phyloP scores from a whole-genome alignment of 345 rosid genomes.

The Aquilaria yunnanensis region DNA sequence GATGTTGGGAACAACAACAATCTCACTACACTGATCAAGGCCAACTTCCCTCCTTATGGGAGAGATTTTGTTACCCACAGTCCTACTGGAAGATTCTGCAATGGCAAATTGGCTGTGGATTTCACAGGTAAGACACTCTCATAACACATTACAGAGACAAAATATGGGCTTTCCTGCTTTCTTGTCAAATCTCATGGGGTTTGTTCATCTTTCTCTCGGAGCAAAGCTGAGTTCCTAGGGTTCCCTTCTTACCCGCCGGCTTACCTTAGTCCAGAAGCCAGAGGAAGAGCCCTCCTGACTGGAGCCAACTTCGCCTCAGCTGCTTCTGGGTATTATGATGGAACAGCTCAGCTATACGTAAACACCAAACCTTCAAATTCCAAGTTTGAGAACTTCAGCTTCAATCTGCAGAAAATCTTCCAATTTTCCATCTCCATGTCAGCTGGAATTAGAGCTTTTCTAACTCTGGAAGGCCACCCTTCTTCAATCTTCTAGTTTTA shows the following conservation, averaged over 20 bases:
- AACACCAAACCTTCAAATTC: slow-evolving; percentile 1
- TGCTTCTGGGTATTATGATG: slow-evolving; percentile 69
- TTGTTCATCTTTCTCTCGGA: slow-evolving; percentile 9
- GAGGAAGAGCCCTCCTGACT: slow-evolving; percentile 39
- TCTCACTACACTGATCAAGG: slow-evolving; percentile 51
- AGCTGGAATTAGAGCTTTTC: no score
- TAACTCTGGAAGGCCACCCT: no score
- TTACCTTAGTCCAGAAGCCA: slow-evolving; percentile 66
- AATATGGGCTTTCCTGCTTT: neutral
- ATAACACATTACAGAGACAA: neutral
- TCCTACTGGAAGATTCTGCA: slow-evolving; percentile 91
- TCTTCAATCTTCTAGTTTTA: no score
- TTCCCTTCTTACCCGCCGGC: slow-evolving; percentile 79
- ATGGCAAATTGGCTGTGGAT: slow-evolving; percentile 80
- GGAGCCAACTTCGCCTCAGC: slow-evolving; percentile 94
- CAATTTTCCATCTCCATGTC: no score
- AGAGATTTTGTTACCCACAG: slow-evolving; percentile 64
- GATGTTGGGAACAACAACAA: slow-evolving; percentile 91
- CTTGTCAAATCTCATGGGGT: slow-evolving; percentile 1
- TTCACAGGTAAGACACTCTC: slow-evolving; percentile 47
- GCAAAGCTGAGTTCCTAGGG: slow-evolving; percentile 78
- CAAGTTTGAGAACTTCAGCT: neutral
- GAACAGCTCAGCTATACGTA: slow-evolving; percentile 68
- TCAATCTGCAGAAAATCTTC: no score
- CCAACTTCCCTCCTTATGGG: slow-evolving; percentile 92